phyloP scores from a whole-genome alignment of 345 rosid species.

The Turritis glabra region DNA sequence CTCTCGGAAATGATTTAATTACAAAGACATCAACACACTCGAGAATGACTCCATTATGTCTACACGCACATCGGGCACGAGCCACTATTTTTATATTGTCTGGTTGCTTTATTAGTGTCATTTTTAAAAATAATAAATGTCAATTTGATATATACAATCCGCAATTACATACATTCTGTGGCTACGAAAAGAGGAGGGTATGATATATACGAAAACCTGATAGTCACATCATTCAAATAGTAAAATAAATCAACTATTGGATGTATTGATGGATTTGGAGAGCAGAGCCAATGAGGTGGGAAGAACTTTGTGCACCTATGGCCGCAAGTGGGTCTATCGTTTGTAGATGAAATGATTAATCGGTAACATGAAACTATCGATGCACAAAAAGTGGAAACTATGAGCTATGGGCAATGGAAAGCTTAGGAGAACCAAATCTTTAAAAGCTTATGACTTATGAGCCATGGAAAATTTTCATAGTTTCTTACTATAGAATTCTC shows the following conservation, averaged over 20 bases:
- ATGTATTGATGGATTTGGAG: conserved; percentile 10
- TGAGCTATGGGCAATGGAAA: background rate
- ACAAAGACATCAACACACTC: conserved; percentile 19
- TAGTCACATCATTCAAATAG: conserved; percentile 4
- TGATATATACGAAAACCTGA: background rate
- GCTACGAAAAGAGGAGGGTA: conserved; percentile 5
- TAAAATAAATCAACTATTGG: background rate
- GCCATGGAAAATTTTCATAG: background rate
- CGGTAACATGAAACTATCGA: background rate
- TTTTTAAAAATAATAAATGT: background rate
- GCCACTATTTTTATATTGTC: conserved; percentile 25
- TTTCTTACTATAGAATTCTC: background rate
- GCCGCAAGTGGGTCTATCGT: background rate
- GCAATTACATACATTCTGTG: background rate
- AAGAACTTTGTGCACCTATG: background rate
- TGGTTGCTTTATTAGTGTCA: conserved; percentile 3
- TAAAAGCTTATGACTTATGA: too few species aligned
- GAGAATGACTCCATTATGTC: conserved; percentile 40
- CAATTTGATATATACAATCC: background rate
- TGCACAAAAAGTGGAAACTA: background rate
- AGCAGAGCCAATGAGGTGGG: background rate
- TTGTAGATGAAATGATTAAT: background rate
- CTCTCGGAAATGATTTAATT: conserved; percentile 10
- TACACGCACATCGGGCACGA: conserved; percentile 29
- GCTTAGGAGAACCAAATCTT: too few species aligned